phyloP scores from a whole-genome alignment of 345 rosid genomes.

The Turnera subulata region DNA sequence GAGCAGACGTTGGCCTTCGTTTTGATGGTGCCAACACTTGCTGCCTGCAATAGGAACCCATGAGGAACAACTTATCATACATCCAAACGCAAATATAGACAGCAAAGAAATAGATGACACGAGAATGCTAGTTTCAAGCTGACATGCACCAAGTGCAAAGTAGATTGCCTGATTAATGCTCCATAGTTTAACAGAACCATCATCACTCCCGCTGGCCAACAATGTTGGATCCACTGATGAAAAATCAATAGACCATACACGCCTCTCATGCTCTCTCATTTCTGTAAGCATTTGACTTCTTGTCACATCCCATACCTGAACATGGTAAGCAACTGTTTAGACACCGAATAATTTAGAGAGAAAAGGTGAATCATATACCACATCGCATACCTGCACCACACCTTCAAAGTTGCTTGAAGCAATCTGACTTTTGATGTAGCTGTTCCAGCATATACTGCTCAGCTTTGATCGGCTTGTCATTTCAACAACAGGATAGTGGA shows the following conservation, averaged over 20 bases:
- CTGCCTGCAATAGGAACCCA: slow-evolving; percentile 69
- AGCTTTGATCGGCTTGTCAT: slow-evolving; percentile 76
- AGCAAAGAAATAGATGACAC: slow-evolving; percentile 41
- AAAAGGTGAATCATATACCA: slow-evolving; percentile 6
- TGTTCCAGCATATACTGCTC: slow-evolving; percentile 90
- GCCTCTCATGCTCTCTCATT: slow-evolving; percentile 87
- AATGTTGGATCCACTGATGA: slow-evolving; percentile 88
- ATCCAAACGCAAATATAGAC: slow-evolving; percentile 22
- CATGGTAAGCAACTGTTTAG: slow-evolving; percentile 13
- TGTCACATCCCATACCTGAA: slow-evolving; percentile 92
- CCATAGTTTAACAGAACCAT: slow-evolving; percentile 96
- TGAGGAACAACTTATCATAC: slow-evolving; percentile 42
- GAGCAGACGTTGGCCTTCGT: slow-evolving; percentile 92
- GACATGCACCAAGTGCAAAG: slow-evolving; percentile 80
- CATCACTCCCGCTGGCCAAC: slow-evolving; percentile 96
- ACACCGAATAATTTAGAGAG: background rate
- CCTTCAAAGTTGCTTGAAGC: slow-evolving; percentile 99
- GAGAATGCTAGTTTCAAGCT: slow-evolving; percentile 68
- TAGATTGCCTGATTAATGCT: slow-evolving; percentile 99
- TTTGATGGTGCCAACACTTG: slow-evolving; percentile 75
- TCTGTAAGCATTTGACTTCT: slow-evolving; percentile 72
- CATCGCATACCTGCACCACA: slow-evolving; percentile 70
- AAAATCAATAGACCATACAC: slow-evolving; percentile 92
- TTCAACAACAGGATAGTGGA: slow-evolving; percentile 93
- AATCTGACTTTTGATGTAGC: slow-evolving; percentile 84